These are phyloP conservation scores for Plectosphaerella plurivora DNA, from an alignment of 2,329 filamentous ascomycete genomes.

Conservation along the genomic window DNA sequence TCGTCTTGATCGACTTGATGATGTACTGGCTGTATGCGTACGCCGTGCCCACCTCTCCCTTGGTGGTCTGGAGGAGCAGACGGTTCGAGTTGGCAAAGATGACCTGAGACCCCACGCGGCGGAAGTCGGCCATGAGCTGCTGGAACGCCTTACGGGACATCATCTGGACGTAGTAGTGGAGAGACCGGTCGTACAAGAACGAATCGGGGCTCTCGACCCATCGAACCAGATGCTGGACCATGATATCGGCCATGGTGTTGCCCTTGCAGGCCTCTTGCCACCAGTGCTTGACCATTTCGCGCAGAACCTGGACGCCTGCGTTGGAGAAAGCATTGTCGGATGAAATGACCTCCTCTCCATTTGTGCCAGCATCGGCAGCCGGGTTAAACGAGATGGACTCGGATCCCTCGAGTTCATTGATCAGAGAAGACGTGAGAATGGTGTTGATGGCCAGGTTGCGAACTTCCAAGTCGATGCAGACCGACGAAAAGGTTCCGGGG, in stretches of 20 bases:
- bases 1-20: constrained; percentile 92
- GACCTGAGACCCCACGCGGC: constrained; percentile 88
- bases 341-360: constrained; percentile 53
- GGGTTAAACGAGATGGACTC: constrained; percentile 85
- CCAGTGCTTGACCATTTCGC: constrained; percentile 99
- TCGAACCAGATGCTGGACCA: constrained; percentile 94
- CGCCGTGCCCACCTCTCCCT: constrained; percentile 93
- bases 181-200: constrained; percentile 87
- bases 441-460: constrained; percentile 97
- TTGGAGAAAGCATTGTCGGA: constrained; percentile 71
- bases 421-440: constrained; percentile 89
- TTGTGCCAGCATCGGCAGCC: constrained; percentile 58
- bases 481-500: constrained; percentile 88
- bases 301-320: constrained; percentile 81
- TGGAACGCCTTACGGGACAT: constrained; percentile 97
- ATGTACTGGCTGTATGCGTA: constrained; percentile 98
- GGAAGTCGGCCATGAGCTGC: constrained; percentile 95
- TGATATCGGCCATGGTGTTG: constrained; percentile 91
- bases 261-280: constrained; percentile 91
- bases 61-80: constrained; percentile 89
- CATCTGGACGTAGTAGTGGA: constrained; percentile 98
- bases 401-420: constrained; percentile 91
- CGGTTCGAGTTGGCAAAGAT: constrained; percentile 92
- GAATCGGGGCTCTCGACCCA: constrained; percentile 95
- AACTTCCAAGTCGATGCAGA: constrained; percentile 92